Evolutionary conservation across 2,329 filamentous ascomycete genomes (phyloP).

Genomic region (Aspergillus costaricaensis): DNA sequence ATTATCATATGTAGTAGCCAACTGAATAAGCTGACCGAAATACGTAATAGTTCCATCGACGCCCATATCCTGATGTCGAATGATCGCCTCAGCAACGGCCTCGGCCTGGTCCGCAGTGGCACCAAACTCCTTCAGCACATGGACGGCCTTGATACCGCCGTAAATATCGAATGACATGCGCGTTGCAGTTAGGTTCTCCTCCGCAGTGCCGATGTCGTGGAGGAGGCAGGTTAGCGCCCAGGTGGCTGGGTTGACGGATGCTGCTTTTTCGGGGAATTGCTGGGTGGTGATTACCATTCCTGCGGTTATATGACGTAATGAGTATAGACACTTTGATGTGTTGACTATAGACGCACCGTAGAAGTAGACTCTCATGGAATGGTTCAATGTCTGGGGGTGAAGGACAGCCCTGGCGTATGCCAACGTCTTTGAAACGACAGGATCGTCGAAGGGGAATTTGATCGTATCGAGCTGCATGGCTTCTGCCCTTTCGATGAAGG

Average conservation of each 20-base stretch:
- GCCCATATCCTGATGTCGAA: slow-evolving; percentile 71
- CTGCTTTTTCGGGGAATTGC: slow-evolving; percentile 43
- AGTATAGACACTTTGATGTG: neutral
- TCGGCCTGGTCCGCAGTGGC: slow-evolving; percentile 59
- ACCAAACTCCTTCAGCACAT: slow-evolving; percentile 49
- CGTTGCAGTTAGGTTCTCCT: slow-evolving; percentile 58
- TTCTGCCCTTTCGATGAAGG: neutral
- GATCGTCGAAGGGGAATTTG: neutral
- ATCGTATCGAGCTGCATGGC: neutral
- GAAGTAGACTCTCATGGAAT: slow-evolving; percentile 70
- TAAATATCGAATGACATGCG: slow-evolving; percentile 72
- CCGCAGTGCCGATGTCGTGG: slow-evolving; percentile 72
- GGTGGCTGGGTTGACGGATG: slow-evolving; percentile 50
- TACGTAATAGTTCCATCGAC: slow-evolving; percentile 64
- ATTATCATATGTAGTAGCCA: slow-evolving; percentile 69
- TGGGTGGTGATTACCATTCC: slow-evolving; percentile 15
- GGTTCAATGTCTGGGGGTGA: slow-evolving; percentile 61
- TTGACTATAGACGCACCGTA: slow-evolving; percentile 54
- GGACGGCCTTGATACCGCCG: slow-evolving; percentile 63
- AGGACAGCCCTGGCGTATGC: slow-evolving; percentile 36
- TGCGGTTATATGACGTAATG: neutral
- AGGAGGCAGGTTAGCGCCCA: slow-evolving; percentile 67
- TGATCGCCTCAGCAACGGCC: slow-evolving; percentile 69
- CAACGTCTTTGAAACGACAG: neutral
- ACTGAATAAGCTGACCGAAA: slow-evolving; percentile 64